Evolutionary conservation across 2,329 filamentous ascomycete genomes (phyloP).

Genomic region (Hortaea werneckii): DNA sequence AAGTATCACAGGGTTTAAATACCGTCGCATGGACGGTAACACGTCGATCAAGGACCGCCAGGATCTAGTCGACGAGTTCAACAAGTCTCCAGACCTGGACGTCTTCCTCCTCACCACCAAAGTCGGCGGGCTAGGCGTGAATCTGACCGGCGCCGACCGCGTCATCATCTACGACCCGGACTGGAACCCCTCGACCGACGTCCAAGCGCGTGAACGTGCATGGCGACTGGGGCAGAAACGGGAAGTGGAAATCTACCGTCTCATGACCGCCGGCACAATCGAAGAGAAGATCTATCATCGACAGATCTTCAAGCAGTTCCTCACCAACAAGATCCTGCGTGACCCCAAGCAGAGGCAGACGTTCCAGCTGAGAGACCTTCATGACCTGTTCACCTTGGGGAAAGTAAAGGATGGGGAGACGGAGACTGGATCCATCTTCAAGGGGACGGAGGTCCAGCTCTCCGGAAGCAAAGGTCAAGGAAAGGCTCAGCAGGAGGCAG

Average conservation of each 20-base stretch:
- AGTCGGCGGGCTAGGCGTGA: slow-evolving; percentile 86
- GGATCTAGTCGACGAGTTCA: slow-evolving; percentile 83
- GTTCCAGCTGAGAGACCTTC: slow-evolving; percentile 80
- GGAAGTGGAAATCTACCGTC: slow-evolving; percentile 87
- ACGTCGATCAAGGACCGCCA: slow-evolving; percentile 86
- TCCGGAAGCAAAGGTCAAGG: slow-evolving; percentile 17
- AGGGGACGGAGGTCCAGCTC: slow-evolving; percentile 70
- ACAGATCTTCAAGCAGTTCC: slow-evolving; percentile 96
- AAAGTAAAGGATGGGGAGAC: slow-evolving; percentile 51
- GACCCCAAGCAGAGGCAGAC: slow-evolving; percentile 89
- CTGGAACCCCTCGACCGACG: slow-evolving; percentile 95
- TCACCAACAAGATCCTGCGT: slow-evolving; percentile 90
- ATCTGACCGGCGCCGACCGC: slow-evolving; percentile 85
- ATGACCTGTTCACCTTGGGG: slow-evolving; percentile 82
- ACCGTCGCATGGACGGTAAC: slow-evolving; percentile 84
- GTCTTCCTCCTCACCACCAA: slow-evolving; percentile 93
- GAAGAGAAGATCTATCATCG: slow-evolving; percentile 99
- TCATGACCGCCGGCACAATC: slow-evolving; percentile 97
- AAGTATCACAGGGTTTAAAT: slow-evolving; percentile 59
- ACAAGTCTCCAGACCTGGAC: slow-evolving; percentile 65
- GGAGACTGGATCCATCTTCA: slow-evolving; percentile 78
- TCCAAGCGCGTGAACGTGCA: slow-evolving; percentile 88
- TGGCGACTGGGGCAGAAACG: slow-evolving; percentile 94
- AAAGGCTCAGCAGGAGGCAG: slow-evolving; percentile 24
- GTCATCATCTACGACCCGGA: slow-evolving; percentile 98